Base-by-base conservation (phyloP, 495 filamentous ascomycete species). In the Neurospora sp. region DNA sequence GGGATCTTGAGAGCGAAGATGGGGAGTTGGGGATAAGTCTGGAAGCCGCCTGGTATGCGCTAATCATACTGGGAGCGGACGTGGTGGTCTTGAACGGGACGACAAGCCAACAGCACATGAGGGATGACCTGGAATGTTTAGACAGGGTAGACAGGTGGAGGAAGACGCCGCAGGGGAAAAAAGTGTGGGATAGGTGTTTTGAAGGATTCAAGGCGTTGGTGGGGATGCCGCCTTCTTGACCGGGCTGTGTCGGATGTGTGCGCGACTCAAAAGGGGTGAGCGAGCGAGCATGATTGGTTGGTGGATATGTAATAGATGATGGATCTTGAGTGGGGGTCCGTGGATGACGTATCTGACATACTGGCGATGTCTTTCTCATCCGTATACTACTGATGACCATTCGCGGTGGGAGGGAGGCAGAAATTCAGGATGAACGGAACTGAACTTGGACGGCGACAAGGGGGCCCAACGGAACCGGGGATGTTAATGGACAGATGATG, bases 81-180 rank as follows among this genome's bases (percentile, higher is more conserved):
- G 85, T 90, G 14, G 83, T 85, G 3, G 83, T 94, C 39, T 79
- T 95, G 76, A 89, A 94, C 78, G 93, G 93, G 38, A 95, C 92
- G 6, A 91, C 84, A 38, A 88, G 87, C 42, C 78, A 82, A 75
- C 83, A 76, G 71, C 88, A 87, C 44, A 95, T 95, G 93, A 82
- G 78, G 74, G 85, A 84, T 46, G 92, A 95, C 80, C 76, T 94
- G 73, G 84, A 86, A 54, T 87, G 85, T 4, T 75, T 87, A n/a
- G 80, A 82, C 72, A 81, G 76, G 44, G 82, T 93, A 42, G 82
- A 84, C 73, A 75, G 74, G 70, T 89, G 88, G 76, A 82, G 83
- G 27, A 80, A 80, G 75, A 82, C 77, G 20, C 80, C 85, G 11
- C 72, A 77, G 40, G 82, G 83, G 70, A 82, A 77, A 39, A 79